Base-by-base conservation (phyloP, 495 filamentous ascomycete genomes). In the Cryomyces minteri region DNA sequence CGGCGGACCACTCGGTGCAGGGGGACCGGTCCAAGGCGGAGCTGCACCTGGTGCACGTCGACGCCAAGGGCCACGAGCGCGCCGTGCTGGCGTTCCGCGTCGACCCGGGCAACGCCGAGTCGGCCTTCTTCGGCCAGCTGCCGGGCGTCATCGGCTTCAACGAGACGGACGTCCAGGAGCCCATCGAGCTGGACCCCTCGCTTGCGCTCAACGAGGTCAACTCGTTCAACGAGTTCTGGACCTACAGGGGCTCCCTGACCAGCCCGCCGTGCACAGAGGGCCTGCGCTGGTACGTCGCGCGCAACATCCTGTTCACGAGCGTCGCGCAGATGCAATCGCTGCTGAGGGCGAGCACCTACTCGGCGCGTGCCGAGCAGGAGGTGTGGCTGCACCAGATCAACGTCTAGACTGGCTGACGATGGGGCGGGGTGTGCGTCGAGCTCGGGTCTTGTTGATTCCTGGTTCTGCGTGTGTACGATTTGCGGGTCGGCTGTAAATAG, bases 11-110 rank as follows among this genome's bases (percentile, higher is more conserved):
- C 40, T 41, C 52, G 9, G 55, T 62, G 5, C 39, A 48, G 32
- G 45, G 47, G 40, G 57, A 56, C 37, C 52, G 55, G 37, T 52
- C 49, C 11, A 52, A 53, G 34, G 52, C 54, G 0, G 58, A 62
- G 33, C 40, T 62, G 14, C 58, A 62, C 39, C 47, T 56, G 31
- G 58, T 62, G 7, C 58, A 62, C 47, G 50, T 54, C 25, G 48
- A 59, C 40, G 51, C 43, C 0, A 10, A 25, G 5, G 58, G 58
- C 29, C 12, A 44, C 10, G 51, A 54, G n/a, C 18, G 33, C 9
- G 57, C 47, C 42, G 58, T 62, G 11, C 47, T 62, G 2, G 57
- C 54, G 11, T 54, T 62, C 34, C 51, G 50, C 0, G 42, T 62
- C 11, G 57, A 62, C 48, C 57, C 58, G 18, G 54, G 55, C 6